phyloP scores from a whole-genome alignment of 208 protist species.

The Lotmaria passim region DNA sequence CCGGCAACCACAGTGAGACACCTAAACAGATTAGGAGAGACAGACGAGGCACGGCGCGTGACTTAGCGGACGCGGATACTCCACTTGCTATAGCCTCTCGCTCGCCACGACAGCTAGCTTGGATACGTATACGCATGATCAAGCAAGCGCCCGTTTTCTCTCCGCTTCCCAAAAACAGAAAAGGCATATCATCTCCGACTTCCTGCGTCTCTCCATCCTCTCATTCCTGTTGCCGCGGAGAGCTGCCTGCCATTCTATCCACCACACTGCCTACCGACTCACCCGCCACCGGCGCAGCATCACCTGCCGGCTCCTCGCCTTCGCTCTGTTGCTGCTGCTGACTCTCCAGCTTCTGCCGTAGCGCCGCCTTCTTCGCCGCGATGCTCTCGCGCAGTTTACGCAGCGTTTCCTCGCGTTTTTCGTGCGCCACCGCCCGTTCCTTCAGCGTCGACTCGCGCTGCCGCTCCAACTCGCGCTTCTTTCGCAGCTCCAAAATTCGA shows the following conservation, averaged over 20 bases:
- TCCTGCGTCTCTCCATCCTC: background rate
- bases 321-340: constrained; percentile 11
- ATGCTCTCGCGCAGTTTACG: constrained; percentile 80
- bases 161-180: too few relatives aligned
- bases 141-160: too few relatives aligned
- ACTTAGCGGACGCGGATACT: too few relatives aligned
- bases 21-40: too few relatives aligned
- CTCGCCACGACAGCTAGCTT: too few relatives aligned
- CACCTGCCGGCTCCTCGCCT: background rate
- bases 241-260: constrained; percentile 39
- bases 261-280: constrained; percentile 47
- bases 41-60: too few relatives aligned
- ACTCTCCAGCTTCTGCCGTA: constrained; percentile 62
- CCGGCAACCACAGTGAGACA: too few relatives aligned
- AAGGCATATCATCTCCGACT: too few relatives aligned
- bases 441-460: constrained; percentile 69
- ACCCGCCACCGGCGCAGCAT: constrained; percentile 6
- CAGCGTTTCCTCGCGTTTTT: constrained; percentile 76
- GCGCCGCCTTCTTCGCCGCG: constrained; percentile 80
- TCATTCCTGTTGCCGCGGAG: background rate
- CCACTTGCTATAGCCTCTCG: too few relatives aligned
- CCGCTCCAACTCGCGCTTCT: constrained; percentile 87
- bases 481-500: constrained; percentile 83
- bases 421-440: constrained; percentile 57
- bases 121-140: too few relatives aligned